Percentiles rank a stretch among this genome's conserved stretches.
These are phyloP conservation scores for Stylonectria norvegica DNA, from an alignment of 2,329 filamentous ascomycete genomes.

Conservation along the genomic window DNA sequence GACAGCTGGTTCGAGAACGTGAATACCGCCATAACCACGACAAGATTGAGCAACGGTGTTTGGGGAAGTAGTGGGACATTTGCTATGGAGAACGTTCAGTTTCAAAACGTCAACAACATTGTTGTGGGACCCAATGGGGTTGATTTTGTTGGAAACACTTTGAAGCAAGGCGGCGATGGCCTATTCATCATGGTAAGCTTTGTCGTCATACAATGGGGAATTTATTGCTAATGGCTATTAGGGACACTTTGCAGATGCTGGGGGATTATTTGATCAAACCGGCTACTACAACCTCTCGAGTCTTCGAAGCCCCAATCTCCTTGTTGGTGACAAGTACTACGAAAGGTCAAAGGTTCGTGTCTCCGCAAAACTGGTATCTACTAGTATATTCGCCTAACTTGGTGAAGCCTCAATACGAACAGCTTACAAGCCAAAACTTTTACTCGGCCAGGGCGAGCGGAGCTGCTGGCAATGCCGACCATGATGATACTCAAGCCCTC, in stretches of 20 bases:
- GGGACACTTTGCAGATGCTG: conserved; percentile 24
- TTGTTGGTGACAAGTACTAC: conserved; percentile 57
- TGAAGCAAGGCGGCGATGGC: conserved; percentile 7
- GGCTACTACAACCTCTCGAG: conserved; percentile 19
- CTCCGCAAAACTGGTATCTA: background rate
- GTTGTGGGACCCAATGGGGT: conserved; percentile 18
- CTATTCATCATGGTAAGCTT: conserved; percentile 28
- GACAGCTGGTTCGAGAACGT: conserved; percentile 70
- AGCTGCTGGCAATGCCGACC: conserved; percentile 62
- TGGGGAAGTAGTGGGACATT: conserved; percentile 41
- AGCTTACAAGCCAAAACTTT: conserved; percentile 56
- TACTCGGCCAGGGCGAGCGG: conserved; percentile 58
- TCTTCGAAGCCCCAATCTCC: conserved; percentile 38
- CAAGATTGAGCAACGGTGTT: conserved; percentile 36
- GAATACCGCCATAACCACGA: conserved; percentile 64
- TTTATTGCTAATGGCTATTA: conserved; percentile 13
- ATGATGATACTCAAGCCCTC: conserved; percentile 71
- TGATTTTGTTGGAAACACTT: conserved; percentile 14
- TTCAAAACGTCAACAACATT: conserved; percentile 34
- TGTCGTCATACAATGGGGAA: too few relatives aligned
- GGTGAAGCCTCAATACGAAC: conserved; percentile 62
- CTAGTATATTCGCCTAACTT: conserved; percentile 2
- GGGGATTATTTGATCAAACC: conserved; percentile 20
- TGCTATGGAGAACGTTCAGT: conserved; percentile 46
- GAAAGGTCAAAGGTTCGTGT: conserved; percentile 59